Conservation (phyloP, 495 filamentous ascomycete genomes). For the Xylaria sp. region DNA sequence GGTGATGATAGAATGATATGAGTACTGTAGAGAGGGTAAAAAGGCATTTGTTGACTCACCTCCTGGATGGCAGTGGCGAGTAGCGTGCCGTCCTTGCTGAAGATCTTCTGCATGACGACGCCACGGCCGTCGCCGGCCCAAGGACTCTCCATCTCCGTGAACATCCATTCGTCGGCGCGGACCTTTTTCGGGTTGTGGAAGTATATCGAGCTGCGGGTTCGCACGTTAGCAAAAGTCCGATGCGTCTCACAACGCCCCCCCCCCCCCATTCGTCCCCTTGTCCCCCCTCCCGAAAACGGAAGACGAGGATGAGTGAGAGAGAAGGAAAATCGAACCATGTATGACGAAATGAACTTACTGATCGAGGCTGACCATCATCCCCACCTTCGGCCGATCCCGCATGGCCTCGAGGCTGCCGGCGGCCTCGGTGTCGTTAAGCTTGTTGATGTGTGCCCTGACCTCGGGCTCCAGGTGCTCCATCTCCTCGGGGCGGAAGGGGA, state of each 20-base stretch:
- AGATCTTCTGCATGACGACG: constrained; percentile 87
- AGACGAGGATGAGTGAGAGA: constrained; percentile 1
- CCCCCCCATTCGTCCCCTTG: too few species aligned
- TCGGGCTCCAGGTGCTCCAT: constrained; percentile 41
- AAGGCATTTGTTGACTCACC: constrained; percentile 46
- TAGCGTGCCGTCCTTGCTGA: constrained; percentile 78
- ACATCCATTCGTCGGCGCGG: constrained; percentile 91
- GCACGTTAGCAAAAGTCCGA: constrained; percentile 10
- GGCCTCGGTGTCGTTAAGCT: constrained; percentile 53
- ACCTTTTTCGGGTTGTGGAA: constrained; percentile 86
- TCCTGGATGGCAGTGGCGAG: constrained; percentile 89
- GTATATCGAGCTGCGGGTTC: constrained; percentile 75
- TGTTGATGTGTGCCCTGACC: constrained; percentile 38
- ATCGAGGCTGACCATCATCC: constrained; percentile 97
- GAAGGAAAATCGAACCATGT: background rate
- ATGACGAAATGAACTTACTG: constrained; percentile 29
- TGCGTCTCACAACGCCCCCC: too few species aligned
- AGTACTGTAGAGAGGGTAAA: constrained; percentile 24
- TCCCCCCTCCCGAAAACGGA: too few species aligned
- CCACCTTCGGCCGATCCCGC: constrained; percentile 61
- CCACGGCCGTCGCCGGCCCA: constrained; percentile 92
- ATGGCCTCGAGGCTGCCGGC: constrained; percentile 47
- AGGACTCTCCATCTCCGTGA: constrained; percentile 89
- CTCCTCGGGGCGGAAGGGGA: constrained; percentile 48
- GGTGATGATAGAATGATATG: background rate